Evolutionary conservation across 2,329 filamentous ascomycete species (phyloP), one percentile per base, ranked within the genome.

Genomic region (Fusarium falciforme): DNA sequence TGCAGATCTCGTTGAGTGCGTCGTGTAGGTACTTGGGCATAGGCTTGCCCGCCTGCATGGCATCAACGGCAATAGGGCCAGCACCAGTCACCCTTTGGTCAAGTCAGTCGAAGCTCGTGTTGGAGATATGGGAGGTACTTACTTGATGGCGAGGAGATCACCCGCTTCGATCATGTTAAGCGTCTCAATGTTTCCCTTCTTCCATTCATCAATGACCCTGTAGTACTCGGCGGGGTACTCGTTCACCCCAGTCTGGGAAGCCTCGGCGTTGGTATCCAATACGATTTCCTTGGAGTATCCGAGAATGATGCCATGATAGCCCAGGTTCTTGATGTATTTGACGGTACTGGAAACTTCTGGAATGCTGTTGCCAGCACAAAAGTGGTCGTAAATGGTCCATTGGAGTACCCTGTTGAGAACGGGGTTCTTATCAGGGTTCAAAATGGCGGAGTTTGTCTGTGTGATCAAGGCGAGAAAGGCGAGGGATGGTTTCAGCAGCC

Each of bases 61-160:
- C 82, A 16, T 80, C 72, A 0, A 82, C 81, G 1, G 85, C 84
- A 2, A 80, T 76, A 0, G 81, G 80, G 0, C 85, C 85, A 7
- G 83, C 85, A 5, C 85, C 85, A 17, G 84, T 86, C 0, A 84
- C 78, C 65, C 83, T 85, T 85, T 6, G 2, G n/a, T 0, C 7
- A 20, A 16, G 42, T 77, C 8, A 70, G 66, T 4, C 9, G 0
- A 7, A 12, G 1, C 35, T 36, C 3, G 0, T 31, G 0, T 7
- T 2, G 1, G 3, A 2, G 9, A 2, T 1, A 7, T 1, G 6
- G 33, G 16, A n/a, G 9, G 9, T n/a, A 35, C 81, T 74, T 76
- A 87, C 82, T 92, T 92, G 42, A 92, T 79, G 0, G 89, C 89
- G 0, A 92, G 86, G 70, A 90, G 90, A 65, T 92, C 90, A 2